Conservation (phyloP, 495 filamentous ascomycete genomes). For the Amniculicola lignicola region DNA sequence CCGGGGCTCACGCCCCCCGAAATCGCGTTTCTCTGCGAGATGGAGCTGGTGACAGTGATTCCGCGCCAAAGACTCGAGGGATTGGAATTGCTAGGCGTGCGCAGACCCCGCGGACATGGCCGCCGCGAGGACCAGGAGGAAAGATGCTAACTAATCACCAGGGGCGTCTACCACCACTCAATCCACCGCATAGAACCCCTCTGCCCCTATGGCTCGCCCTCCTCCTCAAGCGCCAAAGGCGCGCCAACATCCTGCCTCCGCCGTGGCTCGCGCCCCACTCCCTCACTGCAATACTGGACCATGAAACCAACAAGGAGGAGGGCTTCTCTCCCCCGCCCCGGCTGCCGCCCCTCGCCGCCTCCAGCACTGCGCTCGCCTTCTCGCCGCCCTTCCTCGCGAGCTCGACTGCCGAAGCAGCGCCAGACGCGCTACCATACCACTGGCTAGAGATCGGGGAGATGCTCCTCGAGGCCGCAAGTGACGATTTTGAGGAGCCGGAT, state of each 20-base stretch:
- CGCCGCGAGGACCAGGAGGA: background rate
- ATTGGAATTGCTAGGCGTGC: constrained; percentile 78
- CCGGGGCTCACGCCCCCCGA: constrained; percentile 83
- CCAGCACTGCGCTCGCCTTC: constrained; percentile 36
- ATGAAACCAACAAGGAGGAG: constrained; percentile 67
- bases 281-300: constrained; percentile 68
- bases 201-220: constrained; percentile 97
- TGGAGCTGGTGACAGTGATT: constrained; percentile 89
- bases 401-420: constrained; percentile 57
- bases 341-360: constrained; percentile 51
- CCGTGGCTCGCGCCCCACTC: constrained; percentile 77
- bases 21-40: constrained; percentile 93
- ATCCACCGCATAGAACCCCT: constrained; percentile 74
- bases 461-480: constrained; percentile 75
- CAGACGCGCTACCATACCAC: constrained; percentile 79
- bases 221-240: constrained; percentile 88
- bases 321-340: constrained; percentile 74
- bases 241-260: constrained; percentile 90
- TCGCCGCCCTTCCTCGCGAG: constrained; percentile 61
- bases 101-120: constrained; percentile 38
- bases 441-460: constrained; percentile 88
- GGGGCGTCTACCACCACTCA: constrained; percentile 73
- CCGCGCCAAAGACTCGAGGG: constrained; percentile 87
- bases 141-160: constrained; percentile 38
- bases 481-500: constrained; percentile 77